Evolutionary conservation across 371 early-diverging fungal genomes (phyloP).

Genomic region (Coemansia sp.): DNA sequence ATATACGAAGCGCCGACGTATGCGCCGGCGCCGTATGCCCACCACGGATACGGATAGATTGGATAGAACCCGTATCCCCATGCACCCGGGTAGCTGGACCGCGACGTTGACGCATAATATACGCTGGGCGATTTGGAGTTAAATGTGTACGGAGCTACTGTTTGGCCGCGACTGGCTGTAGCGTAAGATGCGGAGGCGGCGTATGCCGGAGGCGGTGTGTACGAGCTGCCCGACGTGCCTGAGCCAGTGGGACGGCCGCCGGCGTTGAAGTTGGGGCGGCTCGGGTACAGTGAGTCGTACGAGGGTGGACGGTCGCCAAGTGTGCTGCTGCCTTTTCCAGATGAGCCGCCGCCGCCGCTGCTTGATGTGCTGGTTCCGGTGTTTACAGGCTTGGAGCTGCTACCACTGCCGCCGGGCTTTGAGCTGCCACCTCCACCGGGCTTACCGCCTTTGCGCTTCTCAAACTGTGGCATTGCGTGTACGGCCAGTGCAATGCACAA

Average conservation of each 20-base stretch:
- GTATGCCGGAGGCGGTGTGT: slow-evolving; percentile 36
- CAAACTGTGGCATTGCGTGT: slow-evolving; percentile 3
- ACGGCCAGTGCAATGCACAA: slow-evolving; percentile 14
- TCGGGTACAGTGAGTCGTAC: slow-evolving; percentile 29
- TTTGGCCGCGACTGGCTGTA: slow-evolving; percentile 25
- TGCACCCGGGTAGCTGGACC: slow-evolving; percentile 29
- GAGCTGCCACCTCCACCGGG: slow-evolving; percentile 14
- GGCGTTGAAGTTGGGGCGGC: slow-evolving; percentile 29
- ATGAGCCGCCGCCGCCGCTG: slow-evolving; percentile 32
- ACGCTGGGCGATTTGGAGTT: slow-evolving; percentile 12
- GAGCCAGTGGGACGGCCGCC: slow-evolving; percentile 19
- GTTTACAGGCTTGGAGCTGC: slow-evolving; percentile 9
- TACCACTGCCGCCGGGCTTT: slow-evolving; percentile 12
- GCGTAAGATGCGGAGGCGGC: slow-evolving; percentile 30
- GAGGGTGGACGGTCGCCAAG: slow-evolving; percentile 42
- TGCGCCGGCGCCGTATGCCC: slow-evolving; percentile 45
- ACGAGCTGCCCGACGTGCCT: slow-evolving; percentile 23
- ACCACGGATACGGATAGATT: slow-evolving; percentile 44
- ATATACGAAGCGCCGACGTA: slow-evolving; percentile 22
- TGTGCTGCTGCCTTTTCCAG: slow-evolving; percentile 26
- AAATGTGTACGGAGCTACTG: slow-evolving; percentile 21
- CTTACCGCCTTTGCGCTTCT: slow-evolving; percentile 21
- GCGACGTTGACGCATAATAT: slow-evolving; percentile 39
- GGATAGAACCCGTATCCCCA: slow-evolving; percentile 51
- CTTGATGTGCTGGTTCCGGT: slow-evolving; percentile 7